Evolutionary conservation across 2,329 filamentous ascomycete genomes (phyloP).

Genomic region (Colletotrichum musicola): DNA sequence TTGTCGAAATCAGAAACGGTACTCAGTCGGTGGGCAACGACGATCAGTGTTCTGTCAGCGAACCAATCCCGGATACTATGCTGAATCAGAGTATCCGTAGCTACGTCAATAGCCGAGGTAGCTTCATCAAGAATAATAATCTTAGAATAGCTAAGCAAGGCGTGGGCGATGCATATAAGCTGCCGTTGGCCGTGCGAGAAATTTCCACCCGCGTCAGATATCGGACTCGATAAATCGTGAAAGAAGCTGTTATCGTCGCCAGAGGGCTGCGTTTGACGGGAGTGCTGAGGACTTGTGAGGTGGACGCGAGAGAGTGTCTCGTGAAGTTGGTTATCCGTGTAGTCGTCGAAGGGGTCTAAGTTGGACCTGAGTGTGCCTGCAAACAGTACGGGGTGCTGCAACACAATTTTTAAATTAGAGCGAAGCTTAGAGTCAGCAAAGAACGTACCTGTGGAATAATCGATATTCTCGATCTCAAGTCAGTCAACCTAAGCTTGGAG

Average conservation of each 20-base stretch:
- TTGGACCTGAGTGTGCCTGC: constrained; percentile 71
- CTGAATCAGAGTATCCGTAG: constrained; percentile 75
- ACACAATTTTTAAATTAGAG: no score
- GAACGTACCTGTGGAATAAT: constrained; percentile 72
- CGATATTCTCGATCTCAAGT: constrained; percentile 76
- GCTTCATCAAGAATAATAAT: constrained; percentile 80
- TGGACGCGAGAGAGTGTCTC: constrained; percentile 78
- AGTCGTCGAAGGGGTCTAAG: constrained; percentile 74
- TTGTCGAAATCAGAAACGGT: constrained; percentile 77
- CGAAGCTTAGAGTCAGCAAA: no score
- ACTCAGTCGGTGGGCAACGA: constrained; percentile 75
- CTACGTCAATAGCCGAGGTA: constrained; percentile 76
- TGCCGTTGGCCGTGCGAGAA: constrained; percentile 49
- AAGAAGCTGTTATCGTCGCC: constrained; percentile 62
- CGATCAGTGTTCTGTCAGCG: constrained; percentile 69
- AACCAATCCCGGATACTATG: constrained; percentile 73
- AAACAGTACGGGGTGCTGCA: constrained; percentile 81
- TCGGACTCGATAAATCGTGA: constrained; percentile 63
- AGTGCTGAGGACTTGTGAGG: constrained; percentile 61
- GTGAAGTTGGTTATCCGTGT: constrained; percentile 75
- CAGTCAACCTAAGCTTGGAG: constrained; percentile 75
- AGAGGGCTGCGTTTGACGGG: constrained; percentile 38
- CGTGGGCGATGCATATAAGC: constrained; percentile 73
- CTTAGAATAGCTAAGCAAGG: constrained; percentile 72
- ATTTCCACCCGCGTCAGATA: constrained; percentile 73